Percentiles rank a stretch among this genome's conserved stretches.
phyloP scores from a whole-genome alignment of 2,329 filamentous ascomycete species.

The Aaosphaeria pasadenensis region DNA sequence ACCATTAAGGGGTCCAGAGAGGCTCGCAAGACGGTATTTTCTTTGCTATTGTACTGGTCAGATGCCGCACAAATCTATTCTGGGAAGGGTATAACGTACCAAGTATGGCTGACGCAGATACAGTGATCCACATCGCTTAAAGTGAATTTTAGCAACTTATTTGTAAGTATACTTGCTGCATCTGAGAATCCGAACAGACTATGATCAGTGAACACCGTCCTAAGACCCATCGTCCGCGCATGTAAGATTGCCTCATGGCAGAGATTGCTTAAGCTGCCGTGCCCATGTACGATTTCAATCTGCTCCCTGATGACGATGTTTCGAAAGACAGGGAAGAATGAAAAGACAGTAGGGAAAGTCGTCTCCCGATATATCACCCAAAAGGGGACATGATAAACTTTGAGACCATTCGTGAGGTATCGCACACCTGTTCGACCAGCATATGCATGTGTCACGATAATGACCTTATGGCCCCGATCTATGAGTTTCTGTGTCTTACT shows the following conservation, averaged over 20 bases:
- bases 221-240: constrained; percentile 90
- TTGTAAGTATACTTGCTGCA: constrained; percentile 90
- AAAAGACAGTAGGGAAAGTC: constrained; percentile 95
- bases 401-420: constrained; percentile 95
- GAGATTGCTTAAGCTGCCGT: constrained; percentile 86
- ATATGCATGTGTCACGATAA: constrained; percentile 95
- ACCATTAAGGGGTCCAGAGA: constrained; percentile 96
- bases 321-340: constrained; percentile 95
- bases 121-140: constrained; percentile 97
- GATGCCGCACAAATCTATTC: background rate
- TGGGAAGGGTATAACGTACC: constrained; percentile 51
- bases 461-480: constrained; percentile 95
- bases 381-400: constrained; percentile 97
- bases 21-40: constrained; percentile 93
- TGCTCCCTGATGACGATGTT: constrained; percentile 93
- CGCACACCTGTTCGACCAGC: constrained; percentile 86
- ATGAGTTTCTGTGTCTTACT: constrained; percentile 69
- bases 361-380: constrained; percentile 91
- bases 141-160: constrained; percentile 94
- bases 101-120: constrained; percentile 97
- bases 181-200: constrained; percentile 97
- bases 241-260: constrained; percentile 95
- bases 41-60: constrained; percentile 62
- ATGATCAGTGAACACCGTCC: constrained; percentile 96
- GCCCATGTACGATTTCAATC: constrained; percentile 98